Percentiles rank a stretch among this genome's conserved stretches.
Conservation (phyloP, 2,329 filamentous ascomycete genomes). For the Arthrobotrys musiformis region DNA sequence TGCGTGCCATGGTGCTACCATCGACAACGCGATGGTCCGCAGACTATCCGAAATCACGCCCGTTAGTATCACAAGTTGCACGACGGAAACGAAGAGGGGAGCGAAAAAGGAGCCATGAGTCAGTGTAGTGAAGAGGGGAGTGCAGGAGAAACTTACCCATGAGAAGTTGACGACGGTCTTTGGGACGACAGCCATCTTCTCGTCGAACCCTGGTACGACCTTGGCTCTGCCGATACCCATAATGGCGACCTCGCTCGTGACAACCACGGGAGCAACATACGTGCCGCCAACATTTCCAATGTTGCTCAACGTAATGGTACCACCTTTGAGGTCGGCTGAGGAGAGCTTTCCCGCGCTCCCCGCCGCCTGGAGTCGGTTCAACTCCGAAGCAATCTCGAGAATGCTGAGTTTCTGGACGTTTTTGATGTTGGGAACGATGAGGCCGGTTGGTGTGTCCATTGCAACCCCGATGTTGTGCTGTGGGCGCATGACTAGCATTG, state of each 20-base stretch:
- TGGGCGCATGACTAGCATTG: constrained; percentile 78
- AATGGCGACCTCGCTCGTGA: constrained; percentile 90
- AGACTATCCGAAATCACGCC: constrained; percentile 47
- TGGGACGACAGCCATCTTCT: constrained; percentile 70
- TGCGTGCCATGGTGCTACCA: constrained; percentile 91
- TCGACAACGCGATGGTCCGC: constrained; percentile 83
- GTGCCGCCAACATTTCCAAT: constrained; percentile 95
- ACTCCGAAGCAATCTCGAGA: constrained; percentile 78
- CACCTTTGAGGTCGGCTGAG: constrained; percentile 79
- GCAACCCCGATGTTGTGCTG: constrained; percentile 96
- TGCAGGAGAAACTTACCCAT: constrained; percentile 72
- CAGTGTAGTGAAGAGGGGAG: neutral
- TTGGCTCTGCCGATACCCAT: constrained; percentile 85
- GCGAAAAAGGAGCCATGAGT: neutral
- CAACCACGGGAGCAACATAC: constrained; percentile 89
- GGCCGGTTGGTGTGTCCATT: constrained; percentile 88
- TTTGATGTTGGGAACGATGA: constrained; percentile 91
- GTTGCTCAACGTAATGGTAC: constrained; percentile 95
- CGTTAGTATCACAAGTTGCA: constrained; percentile 16
- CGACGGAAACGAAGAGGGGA: neutral
- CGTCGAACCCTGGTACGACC: constrained; percentile 80
- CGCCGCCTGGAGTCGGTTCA: constrained; percentile 76
- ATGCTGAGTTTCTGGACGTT: constrained; percentile 83
- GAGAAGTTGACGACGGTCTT: constrained; percentile 89
- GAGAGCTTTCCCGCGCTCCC: constrained; percentile 80